Conservation (phyloP, 192 early-diverging fungal species). For the Phycomyces nitens region DNA sequence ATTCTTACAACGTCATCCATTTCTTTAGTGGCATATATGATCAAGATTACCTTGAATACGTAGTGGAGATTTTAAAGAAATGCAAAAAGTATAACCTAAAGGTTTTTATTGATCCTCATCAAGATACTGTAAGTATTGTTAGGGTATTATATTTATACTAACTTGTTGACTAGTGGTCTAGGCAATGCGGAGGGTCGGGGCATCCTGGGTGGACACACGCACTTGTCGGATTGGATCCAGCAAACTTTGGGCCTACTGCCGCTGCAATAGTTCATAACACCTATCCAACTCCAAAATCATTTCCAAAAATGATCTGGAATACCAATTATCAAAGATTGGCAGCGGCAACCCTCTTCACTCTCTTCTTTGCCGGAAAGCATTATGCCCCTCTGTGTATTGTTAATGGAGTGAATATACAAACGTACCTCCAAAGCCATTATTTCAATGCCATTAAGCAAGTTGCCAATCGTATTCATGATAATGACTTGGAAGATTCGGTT, state of each 20-base stretch:
- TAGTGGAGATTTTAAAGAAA: constrained; percentile 45
- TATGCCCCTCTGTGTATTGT: constrained; percentile 49
- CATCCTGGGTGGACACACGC: constrained; percentile 53
- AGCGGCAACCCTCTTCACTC: constrained; percentile 52
- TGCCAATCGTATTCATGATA: constrained; percentile 37
- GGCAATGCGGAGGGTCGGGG: constrained; percentile 56
- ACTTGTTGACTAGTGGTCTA: constrained; percentile 43
- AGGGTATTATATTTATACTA: neutral
- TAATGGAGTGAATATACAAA: constrained; percentile 51
- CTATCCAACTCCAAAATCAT: constrained; percentile 40
- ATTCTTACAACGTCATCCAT: neutral
- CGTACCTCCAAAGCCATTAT: constrained; percentile 55
- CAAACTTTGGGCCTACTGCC: constrained; percentile 39
- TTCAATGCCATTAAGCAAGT: constrained; percentile 43
- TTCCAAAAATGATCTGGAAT: constrained; percentile 58
- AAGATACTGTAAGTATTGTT: constrained; percentile 46
- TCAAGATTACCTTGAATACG: constrained; percentile 50
- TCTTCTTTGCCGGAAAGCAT: constrained; percentile 47
- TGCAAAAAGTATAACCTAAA: constrained; percentile 43
- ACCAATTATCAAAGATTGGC: constrained; percentile 59
- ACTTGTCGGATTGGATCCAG: constrained; percentile 48
- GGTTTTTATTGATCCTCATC: constrained; percentile 58
- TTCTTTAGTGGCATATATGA: constrained; percentile 50
- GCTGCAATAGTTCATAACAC: constrained; percentile 54
- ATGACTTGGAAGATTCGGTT: constrained; percentile 39